Conservation (phyloP, 2,329 filamentous ascomycete genomes). For the Aspergillus pseudoterreus region DNA sequence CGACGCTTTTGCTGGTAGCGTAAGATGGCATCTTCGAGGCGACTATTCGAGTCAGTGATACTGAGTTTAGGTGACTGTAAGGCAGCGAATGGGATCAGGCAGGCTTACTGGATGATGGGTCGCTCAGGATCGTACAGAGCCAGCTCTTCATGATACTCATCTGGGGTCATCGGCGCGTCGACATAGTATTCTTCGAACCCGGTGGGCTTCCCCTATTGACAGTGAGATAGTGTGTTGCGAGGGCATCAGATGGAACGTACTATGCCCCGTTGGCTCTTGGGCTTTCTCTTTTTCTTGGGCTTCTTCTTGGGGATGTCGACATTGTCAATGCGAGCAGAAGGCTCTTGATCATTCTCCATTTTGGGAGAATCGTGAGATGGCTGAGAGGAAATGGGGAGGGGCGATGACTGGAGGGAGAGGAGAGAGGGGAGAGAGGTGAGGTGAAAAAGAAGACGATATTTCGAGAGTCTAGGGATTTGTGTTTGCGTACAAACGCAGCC, state of each 20-base stretch:
- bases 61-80: background rate
- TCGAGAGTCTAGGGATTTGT: too few relatives aligned
- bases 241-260: constrained; percentile 6
- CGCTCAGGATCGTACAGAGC: constrained; percentile 64
- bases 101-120: constrained; percentile 56
- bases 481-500: too few relatives aligned
- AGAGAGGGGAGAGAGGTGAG: too few relatives aligned
- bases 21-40: constrained; percentile 81
- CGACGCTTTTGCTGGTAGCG: constrained; percentile 75
- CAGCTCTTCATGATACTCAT: constrained; percentile 63
- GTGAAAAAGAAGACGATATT: too few relatives aligned
- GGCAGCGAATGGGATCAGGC: background rate
- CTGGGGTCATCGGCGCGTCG: constrained; percentile 72
- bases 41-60: constrained; percentile 45
- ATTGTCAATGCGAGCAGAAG: too few relatives aligned
- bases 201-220: constrained; percentile 46
- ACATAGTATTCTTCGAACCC: constrained; percentile 80
- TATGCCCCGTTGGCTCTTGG: constrained; percentile 39
- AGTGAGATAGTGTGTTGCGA: background rate
- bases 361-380: too few relatives aligned
- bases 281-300: constrained; percentile 32
- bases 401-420: too few relatives aligned
- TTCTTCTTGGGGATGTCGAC: constrained; percentile 23
- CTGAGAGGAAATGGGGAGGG: too few relatives aligned
- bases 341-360: too few relatives aligned